Evolutionary conservation across 2,329 filamentous ascomycete species (phyloP).

Genomic region (Fusarium odoratissimum): DNA sequence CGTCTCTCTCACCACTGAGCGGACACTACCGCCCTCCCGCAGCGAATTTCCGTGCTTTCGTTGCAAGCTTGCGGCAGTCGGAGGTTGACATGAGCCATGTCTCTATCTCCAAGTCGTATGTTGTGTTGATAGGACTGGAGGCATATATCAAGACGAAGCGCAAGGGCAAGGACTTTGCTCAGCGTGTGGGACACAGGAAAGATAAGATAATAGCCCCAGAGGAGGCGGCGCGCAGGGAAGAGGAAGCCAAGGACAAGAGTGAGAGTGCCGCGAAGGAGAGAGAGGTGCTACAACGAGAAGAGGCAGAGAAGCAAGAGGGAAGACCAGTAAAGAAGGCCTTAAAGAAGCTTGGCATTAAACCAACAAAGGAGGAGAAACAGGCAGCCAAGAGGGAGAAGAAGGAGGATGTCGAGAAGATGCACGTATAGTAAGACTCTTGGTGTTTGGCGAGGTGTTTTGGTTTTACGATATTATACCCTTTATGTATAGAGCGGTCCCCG

Average conservation of each 20-base stretch:
- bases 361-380: conserved; percentile 42
- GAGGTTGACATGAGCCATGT: conserved; percentile 84
- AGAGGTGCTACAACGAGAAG: conserved; percentile 55
- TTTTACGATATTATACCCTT: conserved; percentile 31
- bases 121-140: conserved; percentile 84
- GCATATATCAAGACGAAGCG: conserved; percentile 77
- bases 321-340: conserved; percentile 49
- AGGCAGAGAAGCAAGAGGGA: conserved; percentile 54
- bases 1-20: conserved; percentile 75
- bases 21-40: conserved; percentile 90
- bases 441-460: conserved; percentile 1
- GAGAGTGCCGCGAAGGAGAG: conserved; percentile 68
- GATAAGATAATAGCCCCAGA: conserved; percentile 72
- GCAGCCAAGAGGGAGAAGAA: conserved; percentile 38
- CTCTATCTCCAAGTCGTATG: conserved; percentile 83
- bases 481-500: conserved; percentile 5
- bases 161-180: conserved; percentile 68
- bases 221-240: conserved; percentile 65
- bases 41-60: conserved; percentile 84
- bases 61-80: conserved; percentile 75
- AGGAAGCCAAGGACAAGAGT: conserved; percentile 69
- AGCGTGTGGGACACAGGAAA: conserved; percentile 63
- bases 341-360: conserved; percentile 55
- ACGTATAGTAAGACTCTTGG: neutral
- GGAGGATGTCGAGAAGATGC: conserved; percentile 27